Conservation (phyloP, 73 alveolate genomes). For the Paramecium bursaria region DNA sequence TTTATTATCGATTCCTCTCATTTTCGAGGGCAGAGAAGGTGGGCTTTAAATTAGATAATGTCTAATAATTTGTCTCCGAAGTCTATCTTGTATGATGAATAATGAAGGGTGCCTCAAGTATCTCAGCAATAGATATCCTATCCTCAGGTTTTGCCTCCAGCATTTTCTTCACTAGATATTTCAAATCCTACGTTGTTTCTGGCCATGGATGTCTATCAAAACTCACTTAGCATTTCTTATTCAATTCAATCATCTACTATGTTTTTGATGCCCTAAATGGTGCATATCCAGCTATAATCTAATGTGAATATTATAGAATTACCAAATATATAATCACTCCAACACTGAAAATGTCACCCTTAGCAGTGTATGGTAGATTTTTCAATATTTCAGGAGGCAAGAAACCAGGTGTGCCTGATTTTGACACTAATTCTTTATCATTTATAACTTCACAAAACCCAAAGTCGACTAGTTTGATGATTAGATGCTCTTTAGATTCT, state of each 20-base stretch:
- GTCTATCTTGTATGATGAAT: slow-evolving; percentile 4
- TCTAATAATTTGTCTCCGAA: slow-evolving; percentile 44
- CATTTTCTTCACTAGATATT: background rate
- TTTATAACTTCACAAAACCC: slow-evolving; percentile 69
- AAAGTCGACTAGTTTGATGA: slow-evolving; percentile 65
- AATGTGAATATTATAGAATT: background rate
- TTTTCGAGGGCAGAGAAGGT: too few species aligned
- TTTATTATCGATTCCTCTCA: too few species aligned
- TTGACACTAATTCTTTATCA: slow-evolving; percentile 39
- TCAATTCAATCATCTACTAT: background rate
- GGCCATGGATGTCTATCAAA: slow-evolving; percentile 43
- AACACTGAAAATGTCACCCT: slow-evolving; percentile 69
- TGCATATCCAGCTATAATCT: slow-evolving; percentile 40
- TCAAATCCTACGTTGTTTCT: slow-evolving; percentile 5
- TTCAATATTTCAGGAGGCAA: slow-evolving; percentile 67
- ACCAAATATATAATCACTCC: slow-evolving; percentile 67
- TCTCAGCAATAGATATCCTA: background rate
- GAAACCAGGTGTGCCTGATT: slow-evolving; percentile 72
- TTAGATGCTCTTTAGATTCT: slow-evolving; percentile 51
- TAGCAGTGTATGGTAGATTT: slow-evolving; percentile 62
- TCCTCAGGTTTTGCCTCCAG: slow-evolving; percentile 26
- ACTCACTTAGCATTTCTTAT: slow-evolving; percentile 10
- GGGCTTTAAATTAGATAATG: too few species aligned
- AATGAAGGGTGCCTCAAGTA: slow-evolving; percentile 6
- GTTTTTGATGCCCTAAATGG: slow-evolving; percentile 37